A percentile compares a stretch with the other conserved stretches of the same genome.
Evolutionary conservation across 805 yeast species (phyloP).

Genomic region (Candida palmyrensis): DNA sequence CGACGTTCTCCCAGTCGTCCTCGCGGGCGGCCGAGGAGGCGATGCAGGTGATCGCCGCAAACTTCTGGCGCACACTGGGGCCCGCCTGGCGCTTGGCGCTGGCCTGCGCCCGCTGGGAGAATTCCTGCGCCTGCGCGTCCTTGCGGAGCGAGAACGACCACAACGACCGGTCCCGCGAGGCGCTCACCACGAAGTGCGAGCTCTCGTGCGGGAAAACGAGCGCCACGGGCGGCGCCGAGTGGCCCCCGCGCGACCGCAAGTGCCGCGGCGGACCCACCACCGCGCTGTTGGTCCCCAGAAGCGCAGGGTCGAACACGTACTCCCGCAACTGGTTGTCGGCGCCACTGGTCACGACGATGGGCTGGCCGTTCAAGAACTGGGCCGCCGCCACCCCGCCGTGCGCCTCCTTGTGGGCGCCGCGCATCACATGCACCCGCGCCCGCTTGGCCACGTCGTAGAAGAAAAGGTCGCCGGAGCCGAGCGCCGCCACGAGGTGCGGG

Average conservation of each 20-base stretch:
- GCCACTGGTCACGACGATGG: constrained; percentile 83
- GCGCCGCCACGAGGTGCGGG: constrained; percentile 75
- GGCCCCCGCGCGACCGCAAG: constrained; percentile 96
- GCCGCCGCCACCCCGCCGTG: constrained; percentile 76
- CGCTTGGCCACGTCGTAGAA: constrained; percentile 77
- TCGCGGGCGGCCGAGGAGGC: constrained; percentile 71
- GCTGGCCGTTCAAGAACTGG: constrained; percentile 82
- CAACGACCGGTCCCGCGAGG: constrained; percentile 78
- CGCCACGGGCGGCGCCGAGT: constrained; percentile 79
- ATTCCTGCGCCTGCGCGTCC: constrained; percentile 92
- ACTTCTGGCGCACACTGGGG: constrained; percentile 55
- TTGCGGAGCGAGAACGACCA: constrained; percentile 93
- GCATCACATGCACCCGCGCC: constrained; percentile 69
- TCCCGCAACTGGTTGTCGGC: constrained; percentile 88
- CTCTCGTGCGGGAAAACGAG: constrained; percentile 73
- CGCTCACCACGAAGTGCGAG: constrained; percentile 81
- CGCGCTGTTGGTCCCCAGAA: constrained; percentile 56
- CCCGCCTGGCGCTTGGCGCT: constrained; percentile 48
- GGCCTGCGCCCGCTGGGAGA: constrained; percentile 68
- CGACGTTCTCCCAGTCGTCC: constrained; percentile 89
- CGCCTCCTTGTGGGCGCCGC: constrained; percentile 65
- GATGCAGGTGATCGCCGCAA: constrained; percentile 68
- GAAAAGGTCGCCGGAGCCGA: constrained; percentile 73
- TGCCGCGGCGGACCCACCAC: constrained; percentile 87
- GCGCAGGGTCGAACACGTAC: constrained; percentile 87